Base-by-base conservation (phyloP, 2,329 filamentous ascomycete species). In the Cordyceps fumosorosea region DNA sequence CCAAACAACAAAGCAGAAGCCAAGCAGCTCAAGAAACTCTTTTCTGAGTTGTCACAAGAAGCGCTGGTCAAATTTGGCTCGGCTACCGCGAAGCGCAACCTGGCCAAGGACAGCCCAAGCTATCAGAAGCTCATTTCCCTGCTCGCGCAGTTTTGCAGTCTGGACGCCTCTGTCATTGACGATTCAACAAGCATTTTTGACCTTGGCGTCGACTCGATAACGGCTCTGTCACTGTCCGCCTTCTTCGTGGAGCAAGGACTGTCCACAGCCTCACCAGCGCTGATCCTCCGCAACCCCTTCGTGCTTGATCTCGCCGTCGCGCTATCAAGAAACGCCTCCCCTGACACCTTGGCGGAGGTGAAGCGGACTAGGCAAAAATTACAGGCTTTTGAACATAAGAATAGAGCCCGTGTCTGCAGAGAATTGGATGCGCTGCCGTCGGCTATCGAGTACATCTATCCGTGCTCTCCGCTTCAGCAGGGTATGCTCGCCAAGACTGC, bases 1-100 rank as follows among this genome's bases (percentile, higher is more conserved):
- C 78, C 89, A 7, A 97, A 96, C 72, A 96, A 96, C 74, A 97
- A 97, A 71, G 88, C 89, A 0, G 92, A 97, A 68, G 80, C 81
- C 7, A 93, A 89, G 69, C 78, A 80, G 42, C 75, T 97, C 3
- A 87, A 83, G 62, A 73, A 75, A 0, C 74, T 96, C 1, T 96
- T 93, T 69, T 74, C 82, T 11, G 75, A 77, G 0, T 71, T 93
- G 3, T 80, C 82, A 0, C 75, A 82, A 0, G 83, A 85, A 40
- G 78, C 87, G 10, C 75, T 96, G 22, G 85, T 90, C 65, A 74
- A 74, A 1, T 74, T 90, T 4, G 79, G 80, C 1, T 68, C 73
- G 34, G 65, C 74, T 61, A 66, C 50, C 2, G 34, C 47, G 24
- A 57, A 40, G 26, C 45, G 34, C 45, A 45, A 26, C 3, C 22